Conservation (phyloP, 176 grass and related monocot genomes). For the Avena sativa region DNA sequence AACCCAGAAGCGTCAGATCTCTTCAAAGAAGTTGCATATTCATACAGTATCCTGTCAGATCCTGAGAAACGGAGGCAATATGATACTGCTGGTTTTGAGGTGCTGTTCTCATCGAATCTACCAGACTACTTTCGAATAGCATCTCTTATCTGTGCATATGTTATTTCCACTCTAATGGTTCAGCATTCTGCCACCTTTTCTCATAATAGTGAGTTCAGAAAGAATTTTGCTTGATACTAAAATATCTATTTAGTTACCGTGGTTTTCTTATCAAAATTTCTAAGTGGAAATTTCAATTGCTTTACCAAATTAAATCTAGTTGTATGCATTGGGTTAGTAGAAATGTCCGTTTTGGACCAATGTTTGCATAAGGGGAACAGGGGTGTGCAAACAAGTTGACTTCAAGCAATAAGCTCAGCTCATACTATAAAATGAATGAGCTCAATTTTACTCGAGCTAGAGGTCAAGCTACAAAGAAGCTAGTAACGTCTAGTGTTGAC, state of each 20-base stretch:
- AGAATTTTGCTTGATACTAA: conserved; percentile 17
- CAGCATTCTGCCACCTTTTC: conserved; percentile 27
- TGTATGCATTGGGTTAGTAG: background rate
- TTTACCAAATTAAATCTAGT: conserved; percentile 31
- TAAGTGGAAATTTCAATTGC: background rate
- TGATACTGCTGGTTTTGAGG: conserved; percentile 98
- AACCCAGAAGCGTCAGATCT: conserved; percentile 97
- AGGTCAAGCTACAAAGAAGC: background rate
- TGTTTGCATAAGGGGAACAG: background rate
- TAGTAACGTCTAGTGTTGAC: too few relatives aligned
- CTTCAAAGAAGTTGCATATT: conserved; percentile 99
- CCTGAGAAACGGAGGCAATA: conserved; percentile 98
- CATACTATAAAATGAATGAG: background rate
- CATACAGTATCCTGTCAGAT: conserved; percentile 97
- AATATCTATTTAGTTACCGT: conserved; percentile 1
- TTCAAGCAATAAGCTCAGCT: background rate
- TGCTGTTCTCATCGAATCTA: conserved; percentile 36
- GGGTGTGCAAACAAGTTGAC: background rate
- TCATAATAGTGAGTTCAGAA: conserved; percentile 11
- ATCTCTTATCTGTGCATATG: conserved; percentile 26
- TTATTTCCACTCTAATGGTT: conserved; percentile 24
- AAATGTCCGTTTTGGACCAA: conserved; percentile 3
- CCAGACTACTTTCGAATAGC: background rate
- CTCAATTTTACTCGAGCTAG: background rate
- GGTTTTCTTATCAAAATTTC: background rate